A percentile compares a stretch with the other conserved stretches of the same genome.
Evolutionary conservation across 2,329 filamentous ascomycete species (phyloP).

Genomic region (Dichotomopilus funicola): DNA sequence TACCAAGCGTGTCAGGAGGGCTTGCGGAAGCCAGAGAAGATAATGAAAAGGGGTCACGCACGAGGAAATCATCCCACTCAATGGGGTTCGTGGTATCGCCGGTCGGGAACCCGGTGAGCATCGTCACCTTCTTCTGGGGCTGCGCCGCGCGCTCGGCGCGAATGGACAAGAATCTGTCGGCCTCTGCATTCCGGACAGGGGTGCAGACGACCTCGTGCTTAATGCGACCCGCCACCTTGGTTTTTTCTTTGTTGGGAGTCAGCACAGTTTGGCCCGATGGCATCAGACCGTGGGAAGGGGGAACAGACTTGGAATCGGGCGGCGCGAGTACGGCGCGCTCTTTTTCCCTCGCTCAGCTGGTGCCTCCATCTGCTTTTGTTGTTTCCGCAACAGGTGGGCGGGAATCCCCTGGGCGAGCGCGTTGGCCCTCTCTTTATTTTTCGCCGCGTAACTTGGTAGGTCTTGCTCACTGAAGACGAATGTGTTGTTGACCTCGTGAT

Average conservation of each 20-base stretch:
- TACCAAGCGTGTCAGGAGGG: constrained; percentile 26
- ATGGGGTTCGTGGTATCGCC: constrained; percentile 27
- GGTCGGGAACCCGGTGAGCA: constrained; percentile 32
- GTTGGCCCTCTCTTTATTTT: constrained; percentile 50
- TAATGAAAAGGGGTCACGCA: constrained; percentile 34
- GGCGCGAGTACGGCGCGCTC: constrained; percentile 53
- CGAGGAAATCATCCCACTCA: constrained; percentile 49
- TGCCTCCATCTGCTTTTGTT: constrained; percentile 27
- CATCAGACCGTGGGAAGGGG: background rate
- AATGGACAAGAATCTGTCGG: constrained; percentile 53
- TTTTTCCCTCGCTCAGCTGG: constrained; percentile 33
- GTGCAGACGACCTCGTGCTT: constrained; percentile 70
- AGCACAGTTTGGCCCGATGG: constrained; percentile 11
- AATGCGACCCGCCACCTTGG: constrained; percentile 65
- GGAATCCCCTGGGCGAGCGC: constrained; percentile 54
- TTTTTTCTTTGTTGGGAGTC: constrained; percentile 55
- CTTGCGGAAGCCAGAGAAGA: background rate
- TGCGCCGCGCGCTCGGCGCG: constrained; percentile 55
- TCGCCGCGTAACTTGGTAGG: constrained; percentile 65
- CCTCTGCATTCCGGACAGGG: constrained; percentile 65
- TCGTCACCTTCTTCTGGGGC: constrained; percentile 49
- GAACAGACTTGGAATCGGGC: constrained; percentile 63
- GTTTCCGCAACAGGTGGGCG: constrained; percentile 44
- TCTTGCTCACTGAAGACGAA: constrained; percentile 94
- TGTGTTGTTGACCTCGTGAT: constrained; percentile 66